Evolutionary conservation across 2,329 filamentous ascomycete species (phyloP), one percentile per base, ranked within the genome.

Genomic region (Celoporthe dispersa): DNA sequence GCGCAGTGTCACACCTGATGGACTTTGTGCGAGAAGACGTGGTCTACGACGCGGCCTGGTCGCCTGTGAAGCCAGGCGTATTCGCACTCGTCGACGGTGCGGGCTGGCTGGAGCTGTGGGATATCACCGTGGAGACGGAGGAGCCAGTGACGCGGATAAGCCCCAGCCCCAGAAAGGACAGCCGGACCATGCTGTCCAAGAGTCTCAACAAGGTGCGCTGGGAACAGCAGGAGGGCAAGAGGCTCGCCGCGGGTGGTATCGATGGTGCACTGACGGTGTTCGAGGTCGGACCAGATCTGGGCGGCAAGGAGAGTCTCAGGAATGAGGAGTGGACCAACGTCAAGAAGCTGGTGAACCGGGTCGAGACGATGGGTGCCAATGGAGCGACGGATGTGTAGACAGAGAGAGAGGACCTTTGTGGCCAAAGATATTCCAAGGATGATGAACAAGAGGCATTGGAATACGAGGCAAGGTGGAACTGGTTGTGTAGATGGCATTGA

Each of bases 11-110:
- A 2, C 96, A 96, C 0, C 85, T 99, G 35, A 86, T 98, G 16
- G 94, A 98, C 73, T 94, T 99, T 77, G 91, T 92, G 28, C 91
- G 96, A 68, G 97, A 99, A 81, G 97, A 99, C 76, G 91, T 98
- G 28, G 94, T 99, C 66, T 99, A 99, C 81, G 95, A 98, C 79
- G 94, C 94, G 2, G 91, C 91, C 67, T 99, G 97, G 97, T 97
- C 94, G 19, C 96, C 96, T 0, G 88, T 96, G 73, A 95, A 96
- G 79, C 96, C 96, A 0, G 94, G 94, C 51, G 93, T 99, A 11
- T 99, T 99, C 80, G 94, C 93, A 1, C 89, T 97, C 28, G 96
- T 98, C 2, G 97, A 99, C 75, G 96, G 96, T 44, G 93, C 93
- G 2, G 97, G 96, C 39, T 92, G 90, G 80, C 85, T 99, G 25